Conservation (phyloP, 2,329 filamentous ascomycete species). For the Talaromyces sp. region DNA sequence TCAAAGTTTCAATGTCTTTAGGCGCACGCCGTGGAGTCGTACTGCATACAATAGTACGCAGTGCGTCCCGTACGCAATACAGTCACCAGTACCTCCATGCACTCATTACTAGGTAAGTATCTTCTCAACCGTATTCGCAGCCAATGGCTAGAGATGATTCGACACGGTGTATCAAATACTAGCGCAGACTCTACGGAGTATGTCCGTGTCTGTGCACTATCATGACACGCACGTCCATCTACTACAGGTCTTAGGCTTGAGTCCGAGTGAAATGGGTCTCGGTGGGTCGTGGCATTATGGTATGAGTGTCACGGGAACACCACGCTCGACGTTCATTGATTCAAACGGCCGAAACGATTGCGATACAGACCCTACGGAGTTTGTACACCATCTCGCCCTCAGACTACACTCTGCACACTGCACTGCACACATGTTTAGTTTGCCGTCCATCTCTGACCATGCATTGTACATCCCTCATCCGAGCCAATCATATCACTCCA, state of each 20-base stretch:
- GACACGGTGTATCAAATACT: constrained; percentile 2
- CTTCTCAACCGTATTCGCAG: neutral
- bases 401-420: neutral
- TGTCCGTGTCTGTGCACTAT: neutral
- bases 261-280: neutral
- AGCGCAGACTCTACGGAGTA: neutral
- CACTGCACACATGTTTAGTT: constrained; percentile 3
- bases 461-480: constrained; percentile 1
- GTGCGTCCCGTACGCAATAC: neutral
- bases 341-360: neutral
- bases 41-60: constrained; percentile 1
- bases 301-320: constrained; percentile 13
- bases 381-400: neutral
- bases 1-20: neutral
- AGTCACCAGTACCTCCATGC: neutral
- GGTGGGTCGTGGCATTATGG: constrained; percentile 5
- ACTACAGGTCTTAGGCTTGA: neutral
- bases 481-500: neutral
- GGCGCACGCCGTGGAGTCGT: neutral
- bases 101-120: neutral
- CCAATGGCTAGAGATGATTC: constrained; percentile 4
- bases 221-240: neutral
- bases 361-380: neutral
- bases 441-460: constrained; percentile 10
- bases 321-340: constrained; percentile 6